Evolutionary conservation across 2,329 filamentous ascomycete species (phyloP).

Genomic region (Tympanopsis confertula): DNA sequence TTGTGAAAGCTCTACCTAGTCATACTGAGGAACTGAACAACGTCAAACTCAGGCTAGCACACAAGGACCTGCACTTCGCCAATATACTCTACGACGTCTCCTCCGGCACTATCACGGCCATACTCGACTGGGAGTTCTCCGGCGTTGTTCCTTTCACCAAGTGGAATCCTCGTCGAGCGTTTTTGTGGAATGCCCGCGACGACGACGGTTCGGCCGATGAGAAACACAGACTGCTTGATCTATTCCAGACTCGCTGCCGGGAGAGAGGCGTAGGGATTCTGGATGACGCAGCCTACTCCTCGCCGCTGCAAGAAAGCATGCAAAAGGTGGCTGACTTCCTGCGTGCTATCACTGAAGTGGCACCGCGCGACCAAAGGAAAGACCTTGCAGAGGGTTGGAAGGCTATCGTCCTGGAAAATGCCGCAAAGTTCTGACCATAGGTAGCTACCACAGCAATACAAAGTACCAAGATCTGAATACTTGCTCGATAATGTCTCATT

Average conservation of each 20-base stretch:
- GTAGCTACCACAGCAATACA: too few relatives aligned
- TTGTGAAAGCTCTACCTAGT: conserved; percentile 6
- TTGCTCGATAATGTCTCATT: too few relatives aligned
- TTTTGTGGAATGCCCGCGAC: conserved; percentile 18
- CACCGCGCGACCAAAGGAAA: conserved; percentile 9
- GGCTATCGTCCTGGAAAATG: conserved; percentile 3
- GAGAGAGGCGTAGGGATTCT: conserved; percentile 8
- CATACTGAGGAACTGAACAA: conserved; percentile 9
- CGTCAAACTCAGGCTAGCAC: conserved; percentile 14
- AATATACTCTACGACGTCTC: conserved; percentile 19
- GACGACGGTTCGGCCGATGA: conserved; percentile 9
- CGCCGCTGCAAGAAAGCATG: conserved; percentile 11
- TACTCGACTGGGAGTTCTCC: conserved; percentile 25
- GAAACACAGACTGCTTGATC: conserved; percentile 9
- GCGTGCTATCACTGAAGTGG: conserved; percentile 16
- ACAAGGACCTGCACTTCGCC: conserved; percentile 24
- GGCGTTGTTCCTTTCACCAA: conserved; percentile 17
- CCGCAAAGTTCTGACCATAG: conserved; percentile 6
- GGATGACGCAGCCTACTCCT: conserved; percentile 5
- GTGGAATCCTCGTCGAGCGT: conserved; percentile 22
- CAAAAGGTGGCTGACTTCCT: conserved; percentile 14
- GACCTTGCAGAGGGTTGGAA: conserved; percentile 11
- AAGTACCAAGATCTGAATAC: too few relatives aligned
- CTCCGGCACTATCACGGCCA: conserved; percentile 13
- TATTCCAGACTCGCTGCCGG: conserved; percentile 13